Conservation (phyloP, 176 grass and related monocot genomes). For the Triticum urartu region DNA sequence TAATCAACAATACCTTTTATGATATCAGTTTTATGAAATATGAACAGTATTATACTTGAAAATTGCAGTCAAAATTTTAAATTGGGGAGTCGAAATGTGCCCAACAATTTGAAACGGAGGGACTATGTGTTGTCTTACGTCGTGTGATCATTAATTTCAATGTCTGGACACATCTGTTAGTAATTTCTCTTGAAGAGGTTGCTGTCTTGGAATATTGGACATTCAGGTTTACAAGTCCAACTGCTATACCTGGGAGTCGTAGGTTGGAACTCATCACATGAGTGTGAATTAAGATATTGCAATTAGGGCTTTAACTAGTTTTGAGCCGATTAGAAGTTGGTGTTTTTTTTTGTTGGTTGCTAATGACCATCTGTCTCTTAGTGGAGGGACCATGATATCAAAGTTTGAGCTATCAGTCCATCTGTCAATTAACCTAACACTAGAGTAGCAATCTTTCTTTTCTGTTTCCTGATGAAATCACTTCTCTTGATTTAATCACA, state of each 20-base stretch:
- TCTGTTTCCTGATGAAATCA: neutral
- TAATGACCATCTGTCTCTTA: neutral
- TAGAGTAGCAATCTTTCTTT: neutral
- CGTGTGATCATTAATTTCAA: neutral
- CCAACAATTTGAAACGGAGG: neutral
- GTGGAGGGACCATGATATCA: neutral
- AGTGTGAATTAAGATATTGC: neutral
- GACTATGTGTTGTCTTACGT: neutral
- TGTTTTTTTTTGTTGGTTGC: conserved; percentile 10
- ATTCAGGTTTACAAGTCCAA: conserved; percentile 4
- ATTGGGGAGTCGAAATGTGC: neutral
- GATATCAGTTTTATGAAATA: neutral
- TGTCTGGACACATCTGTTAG: neutral
- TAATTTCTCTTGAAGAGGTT: neutral
- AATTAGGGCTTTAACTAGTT: conserved; percentile 1
- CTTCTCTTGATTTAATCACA: neutral
- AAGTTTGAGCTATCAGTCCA: neutral
- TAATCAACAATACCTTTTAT: neutral
- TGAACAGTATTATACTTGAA: neutral
- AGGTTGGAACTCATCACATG: neutral
- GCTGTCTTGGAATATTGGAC: neutral
- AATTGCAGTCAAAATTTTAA: neutral
- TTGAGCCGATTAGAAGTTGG: neutral
- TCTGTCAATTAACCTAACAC: neutral
- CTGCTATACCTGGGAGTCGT: neutral